Evolutionary conservation across 345 rosid genomes (phyloP).

Genomic region (Jatropha curcas): DNA sequence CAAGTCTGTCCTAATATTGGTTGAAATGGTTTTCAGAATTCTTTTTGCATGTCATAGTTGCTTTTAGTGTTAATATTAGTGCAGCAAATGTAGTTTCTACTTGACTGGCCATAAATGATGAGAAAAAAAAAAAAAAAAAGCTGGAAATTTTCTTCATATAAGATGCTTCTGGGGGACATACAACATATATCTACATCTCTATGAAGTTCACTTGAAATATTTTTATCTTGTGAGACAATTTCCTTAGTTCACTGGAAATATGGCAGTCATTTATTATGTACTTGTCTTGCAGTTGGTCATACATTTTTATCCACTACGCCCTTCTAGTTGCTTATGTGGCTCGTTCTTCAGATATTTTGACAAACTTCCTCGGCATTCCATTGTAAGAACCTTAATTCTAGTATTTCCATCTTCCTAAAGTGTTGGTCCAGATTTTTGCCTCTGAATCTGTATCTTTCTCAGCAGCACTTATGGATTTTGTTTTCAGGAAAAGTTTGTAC

Average conservation of each 20-base stretch:
- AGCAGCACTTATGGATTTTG: background rate
- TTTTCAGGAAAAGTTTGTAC: conserved; percentile 5
- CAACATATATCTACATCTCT: background rate
- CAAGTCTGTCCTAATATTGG: background rate
- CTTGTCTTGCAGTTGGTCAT: conserved; percentile 84
- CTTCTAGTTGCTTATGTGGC: conserved; percentile 92
- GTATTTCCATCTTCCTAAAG: background rate
- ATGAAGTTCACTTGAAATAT: background rate
- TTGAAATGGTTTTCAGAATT: background rate
- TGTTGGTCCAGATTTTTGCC: background rate
- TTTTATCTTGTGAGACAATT: background rate
- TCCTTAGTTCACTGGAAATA: background rate
- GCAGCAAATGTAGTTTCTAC: too few relatives aligned
- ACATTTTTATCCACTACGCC: conserved; percentile 84
- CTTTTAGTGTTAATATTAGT: background rate
- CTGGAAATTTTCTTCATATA: too few relatives aligned
- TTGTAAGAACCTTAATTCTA: conserved; percentile 45
- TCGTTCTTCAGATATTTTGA: conserved; percentile 88
- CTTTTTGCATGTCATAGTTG: background rate
- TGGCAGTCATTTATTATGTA: conserved; percentile 14
- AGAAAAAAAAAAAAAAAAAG: too few relatives aligned
- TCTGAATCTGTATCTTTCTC: background rate
- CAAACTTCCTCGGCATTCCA: conserved; percentile 73
- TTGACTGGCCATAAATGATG: too few relatives aligned
- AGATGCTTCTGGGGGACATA: too few relatives aligned